Base-by-base conservation (phyloP, 2,329 filamentous ascomycete genomes). In the Colletotrichum sp. region DNA sequence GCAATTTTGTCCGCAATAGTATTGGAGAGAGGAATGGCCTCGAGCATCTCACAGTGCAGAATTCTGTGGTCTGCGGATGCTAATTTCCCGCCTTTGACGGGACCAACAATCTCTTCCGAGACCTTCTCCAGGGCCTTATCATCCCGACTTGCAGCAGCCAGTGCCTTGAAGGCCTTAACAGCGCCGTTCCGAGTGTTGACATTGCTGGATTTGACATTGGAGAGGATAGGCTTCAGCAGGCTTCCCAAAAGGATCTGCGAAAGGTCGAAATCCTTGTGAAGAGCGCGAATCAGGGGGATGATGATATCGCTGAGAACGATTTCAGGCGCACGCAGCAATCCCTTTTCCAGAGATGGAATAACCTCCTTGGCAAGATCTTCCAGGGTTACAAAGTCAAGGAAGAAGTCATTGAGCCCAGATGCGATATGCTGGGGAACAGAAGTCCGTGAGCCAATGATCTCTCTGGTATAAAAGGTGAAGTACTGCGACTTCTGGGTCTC, bases 191-290 rank as follows among this genome's bases (percentile, higher is more conserved):
- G 93, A 77, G 98, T 95, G 4, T 85, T 85, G 16, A 91, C 87
- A 83, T 98, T 98, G 81, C 94, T 96, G 2, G 97, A 98, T 84
- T 98, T 98, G 83, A 96, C 89, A 82, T 96, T 98, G 55, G 95
- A 93, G n/a, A 98, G 85, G 15, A 99, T 87, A 8, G 96, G 95
- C 83, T 98, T 98, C 48, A 97, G 84, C 43, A 99, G 88, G 76
- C 94, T 94, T 30, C 89, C 88, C 68, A 91, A 89, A 21, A 98
- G 88, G 6, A 94, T 86, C 48, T 92, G 90, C 10, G 96, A 96
- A 21, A 98, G 88, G 80, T 99, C 96, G 79, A 97, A 89, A 8
- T 87, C 87, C 32, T 86, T 82, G 2, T 95, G 92, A 8, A 99
- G 87, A 32, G 95, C 91, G 10, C 89, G 84, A 75, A 97, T 89